Conservation (phyloP, 805 yeast genomes). For the Pichia pseudocactophila region DNA sequence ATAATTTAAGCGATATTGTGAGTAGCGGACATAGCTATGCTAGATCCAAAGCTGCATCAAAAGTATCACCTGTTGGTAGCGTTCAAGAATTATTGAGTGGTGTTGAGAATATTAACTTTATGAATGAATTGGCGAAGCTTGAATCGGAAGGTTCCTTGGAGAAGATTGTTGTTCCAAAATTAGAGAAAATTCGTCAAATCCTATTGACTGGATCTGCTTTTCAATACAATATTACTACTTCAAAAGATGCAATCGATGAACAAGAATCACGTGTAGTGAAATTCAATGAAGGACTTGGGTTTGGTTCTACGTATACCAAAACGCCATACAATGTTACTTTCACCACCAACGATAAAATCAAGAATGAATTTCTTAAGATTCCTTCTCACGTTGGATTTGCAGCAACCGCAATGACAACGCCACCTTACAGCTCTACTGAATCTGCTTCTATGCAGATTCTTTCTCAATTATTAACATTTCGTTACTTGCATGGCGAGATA, state of each 20-base stretch:
- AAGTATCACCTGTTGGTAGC: slow-evolving; percentile 49
- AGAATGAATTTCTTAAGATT: slow-evolving; percentile 39
- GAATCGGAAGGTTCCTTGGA: slow-evolving; percentile 44
- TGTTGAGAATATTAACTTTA: slow-evolving; percentile 64
- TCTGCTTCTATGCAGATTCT: slow-evolving; percentile 82
- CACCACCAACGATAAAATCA: background rate
- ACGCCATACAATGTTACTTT: slow-evolving; percentile 11
- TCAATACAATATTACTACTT: slow-evolving; percentile 52
- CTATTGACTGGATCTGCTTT: slow-evolving; percentile 36
- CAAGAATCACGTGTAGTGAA: slow-evolving; percentile 30
- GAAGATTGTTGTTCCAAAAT: slow-evolving; percentile 53
- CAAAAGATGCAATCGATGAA: slow-evolving; percentile 29
- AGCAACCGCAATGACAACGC: slow-evolving; percentile 58
- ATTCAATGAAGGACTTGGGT: slow-evolving; percentile 22
- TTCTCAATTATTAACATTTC: slow-evolving; percentile 72
- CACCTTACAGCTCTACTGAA: slow-evolving; percentile 57
- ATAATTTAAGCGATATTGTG: slow-evolving; percentile 70
- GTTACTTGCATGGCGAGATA: slow-evolving; percentile 77
- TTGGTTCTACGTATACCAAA: slow-evolving; percentile 7
- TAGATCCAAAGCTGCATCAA: slow-evolving; percentile 53
- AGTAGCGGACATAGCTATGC: slow-evolving; percentile 88
- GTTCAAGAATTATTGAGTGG: slow-evolving; percentile 63
- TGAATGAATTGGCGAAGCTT: slow-evolving; percentile 47
- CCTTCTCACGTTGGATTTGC: slow-evolving; percentile 89
- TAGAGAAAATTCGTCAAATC: slow-evolving; percentile 41